These are phyloP conservation scores for Corinectria fuckeliana DNA, from an alignment of 2,329 filamentous ascomycete genomes.

Conservation along the genomic window DNA sequence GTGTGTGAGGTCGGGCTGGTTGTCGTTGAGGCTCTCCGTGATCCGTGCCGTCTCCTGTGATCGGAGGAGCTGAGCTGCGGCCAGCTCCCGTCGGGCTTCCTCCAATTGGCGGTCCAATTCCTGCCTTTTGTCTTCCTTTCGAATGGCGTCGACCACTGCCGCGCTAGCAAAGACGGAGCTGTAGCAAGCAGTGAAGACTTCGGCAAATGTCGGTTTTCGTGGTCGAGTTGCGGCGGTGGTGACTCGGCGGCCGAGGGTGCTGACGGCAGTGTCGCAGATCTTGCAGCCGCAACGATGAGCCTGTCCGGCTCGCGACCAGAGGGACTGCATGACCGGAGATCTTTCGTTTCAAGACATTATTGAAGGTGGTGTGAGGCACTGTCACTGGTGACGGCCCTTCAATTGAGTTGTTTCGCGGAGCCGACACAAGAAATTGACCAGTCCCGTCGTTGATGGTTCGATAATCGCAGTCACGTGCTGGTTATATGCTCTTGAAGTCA, in stretches of 20 bases:
- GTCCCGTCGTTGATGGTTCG: slow-evolving; percentile 37
- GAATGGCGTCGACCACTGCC: slow-evolving; percentile 64
- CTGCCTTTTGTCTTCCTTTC: slow-evolving; percentile 63
- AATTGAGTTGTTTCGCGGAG: slow-evolving; percentile 35
- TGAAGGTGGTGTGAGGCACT: slow-evolving; percentile 16
- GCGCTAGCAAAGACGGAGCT: slow-evolving; percentile 72
- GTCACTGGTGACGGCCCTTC: slow-evolving; percentile 16
- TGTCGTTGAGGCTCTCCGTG: slow-evolving; percentile 11
- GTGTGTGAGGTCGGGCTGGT: slow-evolving; percentile 26
- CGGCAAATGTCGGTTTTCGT: slow-evolving; percentile 56
- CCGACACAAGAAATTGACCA: slow-evolving; percentile 32
- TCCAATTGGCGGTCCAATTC: slow-evolving; percentile 69
- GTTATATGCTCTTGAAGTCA: neutral
- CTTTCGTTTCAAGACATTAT: slow-evolving; percentile 32
- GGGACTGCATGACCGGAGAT: slow-evolving; percentile 63
- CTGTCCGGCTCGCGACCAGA: slow-evolving; percentile 72
- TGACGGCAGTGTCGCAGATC: slow-evolving; percentile 61
- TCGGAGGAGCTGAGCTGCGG: slow-evolving; percentile 45
- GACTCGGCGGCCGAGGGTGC: slow-evolving; percentile 56
- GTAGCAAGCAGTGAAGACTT: slow-evolving; percentile 71
- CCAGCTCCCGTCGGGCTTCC: slow-evolving; percentile 57
- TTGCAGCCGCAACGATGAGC: slow-evolving; percentile 69
- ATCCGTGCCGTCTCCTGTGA: slow-evolving; percentile 28
- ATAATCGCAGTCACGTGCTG: slow-evolving; percentile 35
- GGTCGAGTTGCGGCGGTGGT: slow-evolving; percentile 55